Conservation (phyloP, 345 rosid species). For the Populus davidiana region DNA sequence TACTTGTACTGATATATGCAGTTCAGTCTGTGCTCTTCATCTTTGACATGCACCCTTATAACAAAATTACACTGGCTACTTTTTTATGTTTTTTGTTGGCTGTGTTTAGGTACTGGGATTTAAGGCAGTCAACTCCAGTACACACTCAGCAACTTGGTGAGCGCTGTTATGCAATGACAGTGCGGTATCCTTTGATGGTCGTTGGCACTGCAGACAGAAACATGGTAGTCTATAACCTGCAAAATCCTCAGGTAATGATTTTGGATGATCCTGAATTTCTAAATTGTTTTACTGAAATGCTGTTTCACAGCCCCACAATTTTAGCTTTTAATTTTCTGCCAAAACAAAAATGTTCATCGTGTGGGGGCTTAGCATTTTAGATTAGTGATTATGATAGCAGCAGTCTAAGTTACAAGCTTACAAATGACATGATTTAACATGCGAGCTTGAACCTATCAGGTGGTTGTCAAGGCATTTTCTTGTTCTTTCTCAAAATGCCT, state of each 20-base stretch:
- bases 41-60: background rate
- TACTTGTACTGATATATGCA: background rate
- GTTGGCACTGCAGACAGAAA: conserved; percentile 98
- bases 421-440: background rate
- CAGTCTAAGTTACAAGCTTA: background rate
- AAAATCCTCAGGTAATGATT: conserved; percentile 77
- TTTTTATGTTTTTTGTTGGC: background rate
- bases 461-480: background rate
- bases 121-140: conserved; percentile 78
- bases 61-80: background rate
- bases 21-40: background rate
- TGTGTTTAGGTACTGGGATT: conserved; percentile 80
- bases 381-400: background rate
- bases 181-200: conserved; percentile 89
- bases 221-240: conserved; percentile 74
- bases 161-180: conserved; percentile 80
- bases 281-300: background rate
- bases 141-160: conserved; percentile 96
- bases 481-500: background rate
- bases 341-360: background rate
- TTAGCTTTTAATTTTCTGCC: background rate
- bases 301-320: background rate
- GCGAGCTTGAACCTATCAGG: background rate
- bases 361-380: background rate
- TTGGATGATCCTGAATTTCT: background rate